phyloP scores from a whole-genome alignment of 2,329 filamentous ascomycete genomes.

The Colletotrichum horii region DNA sequence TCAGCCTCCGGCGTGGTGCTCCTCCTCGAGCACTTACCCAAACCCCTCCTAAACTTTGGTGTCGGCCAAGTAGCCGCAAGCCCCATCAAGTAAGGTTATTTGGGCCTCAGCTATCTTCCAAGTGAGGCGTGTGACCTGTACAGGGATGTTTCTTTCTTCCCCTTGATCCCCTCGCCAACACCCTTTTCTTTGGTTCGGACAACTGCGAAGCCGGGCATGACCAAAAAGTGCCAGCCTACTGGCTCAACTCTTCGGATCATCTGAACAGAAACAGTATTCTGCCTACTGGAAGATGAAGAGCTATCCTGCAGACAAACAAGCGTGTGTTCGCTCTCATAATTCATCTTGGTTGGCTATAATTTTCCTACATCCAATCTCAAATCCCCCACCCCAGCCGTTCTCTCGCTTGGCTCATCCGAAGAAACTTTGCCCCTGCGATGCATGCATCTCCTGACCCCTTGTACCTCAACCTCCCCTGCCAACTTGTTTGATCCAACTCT shows the following conservation, averaged over 20 bases:
- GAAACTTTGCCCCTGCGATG: not conserved
- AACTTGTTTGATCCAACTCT: not conserved
- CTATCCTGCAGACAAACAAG: not conserved
- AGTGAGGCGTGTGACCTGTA: not conserved
- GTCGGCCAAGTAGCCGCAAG: not conserved
- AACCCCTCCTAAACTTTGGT: not conserved
- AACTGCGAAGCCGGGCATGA: not conserved
- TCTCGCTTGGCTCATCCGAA: not conserved
- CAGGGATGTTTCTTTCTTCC: not conserved
- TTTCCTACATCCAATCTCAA: not conserved
- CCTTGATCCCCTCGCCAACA: not conserved
- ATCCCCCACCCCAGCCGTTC: not conserved
- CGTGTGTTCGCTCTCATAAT: not conserved
- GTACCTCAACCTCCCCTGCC: not conserved
- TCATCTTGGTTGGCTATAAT: not conserved
- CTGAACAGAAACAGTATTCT: not conserved
- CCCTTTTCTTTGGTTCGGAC: not conserved
- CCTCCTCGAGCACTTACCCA: not conserved
- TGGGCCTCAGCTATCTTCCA: not conserved
- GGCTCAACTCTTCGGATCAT: not conserved
- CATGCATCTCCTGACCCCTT: not conserved
- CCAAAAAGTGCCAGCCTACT: not conserved
- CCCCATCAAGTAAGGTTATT: conserved; percentile 19
- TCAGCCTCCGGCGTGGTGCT: not conserved
- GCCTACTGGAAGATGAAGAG: not conserved